Conservation (phyloP, 2,329 filamentous ascomycete genomes). For the Paraphaeosphaeria minitans region DNA sequence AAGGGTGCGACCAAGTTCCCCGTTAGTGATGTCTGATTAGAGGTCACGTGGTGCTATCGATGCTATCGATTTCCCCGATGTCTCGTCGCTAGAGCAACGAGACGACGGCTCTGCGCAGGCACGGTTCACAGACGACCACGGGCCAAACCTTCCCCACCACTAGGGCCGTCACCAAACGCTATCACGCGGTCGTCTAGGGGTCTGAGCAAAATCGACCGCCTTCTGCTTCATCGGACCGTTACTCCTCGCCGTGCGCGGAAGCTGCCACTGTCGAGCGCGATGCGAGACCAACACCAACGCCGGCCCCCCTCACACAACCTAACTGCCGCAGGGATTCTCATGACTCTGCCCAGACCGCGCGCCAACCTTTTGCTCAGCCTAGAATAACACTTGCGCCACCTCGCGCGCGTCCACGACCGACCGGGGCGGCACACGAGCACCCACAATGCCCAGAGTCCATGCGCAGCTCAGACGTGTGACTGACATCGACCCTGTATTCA, state of each 20-base stretch:
- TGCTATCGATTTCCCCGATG: not conserved
- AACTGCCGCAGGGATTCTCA: not conserved
- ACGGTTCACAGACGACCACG: not conserved
- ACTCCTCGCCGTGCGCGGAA: not conserved
- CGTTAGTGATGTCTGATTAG: not conserved
- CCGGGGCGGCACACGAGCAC: not conserved
- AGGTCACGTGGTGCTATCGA: not conserved
- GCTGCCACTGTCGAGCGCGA: slow-evolving; percentile 1
- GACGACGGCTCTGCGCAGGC: slow-evolving; percentile 5
- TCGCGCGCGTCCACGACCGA: not conserved
- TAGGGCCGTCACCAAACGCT: not conserved
- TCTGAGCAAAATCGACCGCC: not conserved
- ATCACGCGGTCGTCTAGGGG: not conserved
- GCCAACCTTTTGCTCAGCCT: not conserved
- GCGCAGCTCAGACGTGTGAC: slow-evolving; percentile 33
- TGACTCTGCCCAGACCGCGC: not conserved
- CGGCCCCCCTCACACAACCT: not conserved
- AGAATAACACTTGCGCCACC: not conserved
- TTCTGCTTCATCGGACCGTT: not conserved
- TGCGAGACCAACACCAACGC: slow-evolving; percentile 1
- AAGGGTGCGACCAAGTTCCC: slow-evolving; percentile 19
- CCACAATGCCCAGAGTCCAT: slow-evolving; percentile 25
- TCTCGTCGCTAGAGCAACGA: slow-evolving; percentile 2
- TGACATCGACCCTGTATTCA: slow-evolving; percentile 25
- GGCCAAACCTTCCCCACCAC: not conserved